Base-by-base conservation (phyloP, 2,329 filamentous ascomycete genomes). In the Aureobasidium melanogenum region DNA sequence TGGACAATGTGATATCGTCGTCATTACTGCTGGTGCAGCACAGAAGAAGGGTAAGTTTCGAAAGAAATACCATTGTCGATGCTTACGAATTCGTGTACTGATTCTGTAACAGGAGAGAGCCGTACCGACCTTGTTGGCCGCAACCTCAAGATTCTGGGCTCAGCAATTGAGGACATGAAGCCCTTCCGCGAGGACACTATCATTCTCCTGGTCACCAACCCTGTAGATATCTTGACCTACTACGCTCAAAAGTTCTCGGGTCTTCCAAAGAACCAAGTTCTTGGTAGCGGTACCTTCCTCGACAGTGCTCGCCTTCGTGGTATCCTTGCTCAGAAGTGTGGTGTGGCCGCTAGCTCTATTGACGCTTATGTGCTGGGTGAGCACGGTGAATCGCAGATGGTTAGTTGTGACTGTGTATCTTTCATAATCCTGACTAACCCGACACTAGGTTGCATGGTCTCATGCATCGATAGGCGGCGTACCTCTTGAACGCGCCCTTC, bases 11-110 rank as follows among this genome's bases (percentile, higher is more conserved):
- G 80, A 83, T 66, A 77, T 84, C 32, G 74, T 83, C 7, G 75
- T 84, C 50, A 77, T 83, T 54, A 82, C 80, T 0, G 80, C 80
- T 0, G 81, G 80, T 36, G 79, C 79, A n/a, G 82, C 78, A 67
- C 76, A 80, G 69, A 75, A 75, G 64, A 66, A 70, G 69, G 77
- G 54, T 47, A 57, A 54, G 50, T 10, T 6, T n/a, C n/a, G n/a
- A 14, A 14, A 6, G 2, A 22, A 30, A 50, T 34, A 19, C 3
- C 1, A 19, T 51, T 8, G 14, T n/a, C 26, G 19, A 15, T 26
- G 14, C 17, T 15, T 38, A 22, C 9, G n/a, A 54, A 5, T 1
- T 6, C 24, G 38, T 12, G 14, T 46, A 47, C 41, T 57, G 30
- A 57, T 8, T 17, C 3, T 2, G 10, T 3, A 30, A 22, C 9